Percentiles rank a stretch among this genome's conserved stretches.
phyloP scores from a whole-genome alignment of 768 basidiomycete species.

The Lactarius pseudohatsudake region DNA sequence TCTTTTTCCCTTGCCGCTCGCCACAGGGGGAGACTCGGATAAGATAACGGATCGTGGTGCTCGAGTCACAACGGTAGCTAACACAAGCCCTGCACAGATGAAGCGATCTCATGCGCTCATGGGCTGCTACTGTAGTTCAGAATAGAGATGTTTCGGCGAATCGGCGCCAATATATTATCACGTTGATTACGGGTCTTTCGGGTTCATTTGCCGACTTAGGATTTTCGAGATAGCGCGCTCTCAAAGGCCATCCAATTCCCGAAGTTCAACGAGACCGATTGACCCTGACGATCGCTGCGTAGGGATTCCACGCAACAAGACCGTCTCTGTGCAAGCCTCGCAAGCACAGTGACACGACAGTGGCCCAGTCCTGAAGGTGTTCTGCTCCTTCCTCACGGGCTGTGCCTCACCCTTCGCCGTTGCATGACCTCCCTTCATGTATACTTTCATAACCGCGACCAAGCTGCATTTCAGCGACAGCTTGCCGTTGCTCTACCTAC shows the following conservation, averaged over 20 bases:
- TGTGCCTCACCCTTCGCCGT: neutral
- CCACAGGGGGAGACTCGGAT: too few species aligned
- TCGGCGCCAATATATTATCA: neutral
- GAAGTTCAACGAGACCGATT: neutral
- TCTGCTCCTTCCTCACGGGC: constrained; percentile 10
- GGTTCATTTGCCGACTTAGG: neutral
- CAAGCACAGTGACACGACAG: neutral
- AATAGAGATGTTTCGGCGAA: too few species aligned
- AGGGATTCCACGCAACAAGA: neutral
- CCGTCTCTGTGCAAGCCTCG: too few species aligned
- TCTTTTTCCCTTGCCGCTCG: too few species aligned
- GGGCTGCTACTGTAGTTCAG: too few species aligned
- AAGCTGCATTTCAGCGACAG: constrained; percentile 74
- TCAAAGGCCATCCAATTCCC: neutral
- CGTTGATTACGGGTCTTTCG: neutral
- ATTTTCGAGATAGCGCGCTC: neutral
- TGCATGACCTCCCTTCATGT: constrained; percentile 84
- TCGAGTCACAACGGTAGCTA: too few species aligned
- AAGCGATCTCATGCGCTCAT: too few species aligned
- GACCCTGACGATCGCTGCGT: neutral
- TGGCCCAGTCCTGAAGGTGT: constrained; percentile 6
- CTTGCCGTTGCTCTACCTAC: constrained; percentile 39
- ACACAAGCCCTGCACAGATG: too few species aligned
- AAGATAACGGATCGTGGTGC: too few species aligned
- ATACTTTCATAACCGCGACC: constrained; percentile 65